Evolutionary conservation across 352 stramenopile genomes (phyloP), one percentile per base, ranked within the genome.

Genomic region (Globisporangium emineosum): DNA sequence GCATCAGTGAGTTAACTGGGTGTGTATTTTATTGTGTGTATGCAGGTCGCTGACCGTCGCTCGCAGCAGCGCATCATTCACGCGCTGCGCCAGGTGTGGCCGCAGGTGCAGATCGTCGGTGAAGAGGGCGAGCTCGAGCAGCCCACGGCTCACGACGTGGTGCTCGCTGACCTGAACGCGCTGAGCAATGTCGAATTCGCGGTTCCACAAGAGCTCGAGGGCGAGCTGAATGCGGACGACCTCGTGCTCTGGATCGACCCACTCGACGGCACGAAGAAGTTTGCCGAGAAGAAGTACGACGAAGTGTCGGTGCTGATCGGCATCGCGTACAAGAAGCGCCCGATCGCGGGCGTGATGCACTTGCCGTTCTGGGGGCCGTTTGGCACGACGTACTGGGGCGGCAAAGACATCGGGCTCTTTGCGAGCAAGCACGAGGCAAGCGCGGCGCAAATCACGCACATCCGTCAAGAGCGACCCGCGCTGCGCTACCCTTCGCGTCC

Each of bases 201-300:
- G 7, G 50, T 71, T 32, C 42, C 57, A 1, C 60, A 53, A 1
- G 49, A 71, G 33, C 70, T 84, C 27, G 21, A 43, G 7, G 60
- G 62, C 0, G 35, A 60, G 25, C 71, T 93, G 19, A 64, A 78
- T 17, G 68, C 70, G 30, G 63, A 68, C 6, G 64, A 88, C 50
- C 60, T 93, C n/a, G 81, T 91, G 54, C 59, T 93, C 47, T 93
- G 83, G 83, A 82, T 93, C 58, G 83, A 93, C 51, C 83, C 83
- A 42, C 75, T 93, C 49, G 83, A 93, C 42, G 83, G 83, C 47
- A 93, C 83, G 29, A 90, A 90, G 65, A 88, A 86, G 49, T 93
- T 93, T 66, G 82, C 83, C 12, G 81, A 72, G 58, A 79, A 81
- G 40, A 79, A 81, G 59, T 91, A 79, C 65, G 77, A 93, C 37